Percentiles rank a stretch among this genome's conserved stretches.
phyloP scores from a whole-genome alignment of 768 basidiomycete genomes.

The Lanmaoa rubissima region DNA sequence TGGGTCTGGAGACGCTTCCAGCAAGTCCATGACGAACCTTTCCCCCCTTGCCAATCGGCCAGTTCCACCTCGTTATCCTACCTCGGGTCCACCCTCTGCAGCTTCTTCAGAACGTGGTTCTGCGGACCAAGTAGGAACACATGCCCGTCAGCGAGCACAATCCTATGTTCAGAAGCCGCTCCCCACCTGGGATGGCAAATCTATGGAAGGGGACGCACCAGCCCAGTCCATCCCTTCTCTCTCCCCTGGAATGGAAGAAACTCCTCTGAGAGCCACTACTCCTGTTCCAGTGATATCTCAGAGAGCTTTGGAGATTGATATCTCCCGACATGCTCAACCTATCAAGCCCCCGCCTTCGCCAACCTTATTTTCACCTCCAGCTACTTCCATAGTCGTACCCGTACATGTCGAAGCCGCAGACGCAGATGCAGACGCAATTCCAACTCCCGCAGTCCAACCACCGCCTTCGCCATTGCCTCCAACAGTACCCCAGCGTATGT shows the following conservation, averaged over 20 bases:
- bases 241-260: conserved; percentile 5
- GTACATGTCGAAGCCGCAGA: background rate
- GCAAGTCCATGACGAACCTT: conserved; percentile 39
- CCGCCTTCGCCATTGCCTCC: conserved; percentile 4
- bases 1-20: conserved; percentile 20
- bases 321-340: conserved; percentile 1
- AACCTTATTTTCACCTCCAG: conserved; percentile 1
- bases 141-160: conserved; percentile 29
- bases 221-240: conserved; percentile 5
- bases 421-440: background rate
- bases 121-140: conserved; percentile 14
- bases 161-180: conserved; percentile 24
- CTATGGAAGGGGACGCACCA: conserved; percentile 9
- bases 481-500: conserved; percentile 5
- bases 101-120: conserved; percentile 35
- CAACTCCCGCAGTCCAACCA: background rate
- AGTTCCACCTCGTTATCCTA: conserved; percentile 56
- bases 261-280: background rate
- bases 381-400: conserved; percentile 1
- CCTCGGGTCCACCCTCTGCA: conserved; percentile 45
- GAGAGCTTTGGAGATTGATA: conserved; percentile 4
- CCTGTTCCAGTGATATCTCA: conserved; percentile 7
- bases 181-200: conserved; percentile 19
- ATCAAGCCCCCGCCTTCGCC: conserved; percentile 3
- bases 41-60: conserved; percentile 57